Percentiles rank a stretch among this genome's conserved stretches.
These are phyloP conservation scores for Alternaria sp. DNA, from an alignment of 2,329 filamentous ascomycete genomes.

Conservation along the genomic window DNA sequence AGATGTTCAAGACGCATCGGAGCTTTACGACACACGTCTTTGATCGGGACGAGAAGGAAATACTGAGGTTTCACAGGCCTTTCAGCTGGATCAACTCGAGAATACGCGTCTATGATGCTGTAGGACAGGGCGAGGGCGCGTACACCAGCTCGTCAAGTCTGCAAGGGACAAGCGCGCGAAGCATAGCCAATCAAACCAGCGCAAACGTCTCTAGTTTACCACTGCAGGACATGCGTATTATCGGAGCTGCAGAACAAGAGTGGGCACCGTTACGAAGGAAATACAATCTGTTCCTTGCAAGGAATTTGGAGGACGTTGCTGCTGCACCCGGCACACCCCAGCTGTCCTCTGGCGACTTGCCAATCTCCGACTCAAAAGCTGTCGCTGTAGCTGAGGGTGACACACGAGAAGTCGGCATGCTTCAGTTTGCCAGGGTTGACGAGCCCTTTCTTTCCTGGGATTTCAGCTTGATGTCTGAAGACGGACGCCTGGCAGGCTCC, in stretches of 20 bases:
- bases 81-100: constrained; percentile 70
- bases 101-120: constrained; percentile 53
- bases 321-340: constrained; percentile 49
- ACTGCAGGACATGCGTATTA: constrained; percentile 67
- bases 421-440: constrained; percentile 69
- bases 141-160: constrained; percentile 54
- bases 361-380: constrained; percentile 60
- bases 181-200: constrained; percentile 55
- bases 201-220: constrained; percentile 63
- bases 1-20: constrained; percentile 68
- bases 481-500: constrained; percentile 63
- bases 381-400: constrained; percentile 52
- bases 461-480: constrained; percentile 64
- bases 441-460: constrained; percentile 72
- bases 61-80: constrained; percentile 68
- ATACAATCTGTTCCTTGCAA: constrained; percentile 70
- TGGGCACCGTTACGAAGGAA: constrained; percentile 70
- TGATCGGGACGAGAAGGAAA: constrained; percentile 66
- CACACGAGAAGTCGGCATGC: constrained; percentile 56
- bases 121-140: constrained; percentile 27
- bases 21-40: constrained; percentile 73
- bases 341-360: constrained; percentile 55
- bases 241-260: constrained; percentile 70
- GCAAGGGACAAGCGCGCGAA: constrained; percentile 55
- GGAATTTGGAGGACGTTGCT: constrained; percentile 53